Percentiles rank a stretch among this genome's conserved stretches.
Conservation (phyloP, 73 alveolate species). For the Effrenium voratum region DNA sequence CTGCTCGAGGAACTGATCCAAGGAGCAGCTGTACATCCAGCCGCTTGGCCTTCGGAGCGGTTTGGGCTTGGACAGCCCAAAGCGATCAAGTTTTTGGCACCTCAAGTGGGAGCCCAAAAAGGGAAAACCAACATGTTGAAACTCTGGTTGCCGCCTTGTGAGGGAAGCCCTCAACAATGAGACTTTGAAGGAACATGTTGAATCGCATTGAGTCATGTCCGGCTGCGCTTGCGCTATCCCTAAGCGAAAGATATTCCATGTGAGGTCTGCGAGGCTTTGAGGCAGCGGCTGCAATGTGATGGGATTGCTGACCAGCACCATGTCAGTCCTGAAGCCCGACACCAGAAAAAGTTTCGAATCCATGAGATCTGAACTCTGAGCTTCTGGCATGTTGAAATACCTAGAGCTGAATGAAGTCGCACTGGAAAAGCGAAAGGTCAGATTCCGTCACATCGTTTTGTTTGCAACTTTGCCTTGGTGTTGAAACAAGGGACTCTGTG, state of each 20-base stretch:
- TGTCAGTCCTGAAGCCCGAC: neutral
- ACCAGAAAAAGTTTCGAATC: neutral
- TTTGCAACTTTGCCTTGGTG: too few relatives aligned
- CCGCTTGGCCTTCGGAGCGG: slow-evolving; percentile 64
- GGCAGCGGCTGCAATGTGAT: slow-evolving; percentile 95
- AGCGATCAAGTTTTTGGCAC: too few relatives aligned
- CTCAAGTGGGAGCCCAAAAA: too few relatives aligned
- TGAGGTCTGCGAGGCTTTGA: neutral
- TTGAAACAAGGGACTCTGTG: too few relatives aligned
- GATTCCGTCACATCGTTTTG: too few relatives aligned
- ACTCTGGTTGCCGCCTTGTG: too few relatives aligned
- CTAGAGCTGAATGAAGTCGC: neutral
- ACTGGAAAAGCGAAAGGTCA: neutral
- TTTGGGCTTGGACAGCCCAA: too few relatives aligned
- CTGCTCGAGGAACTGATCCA: slow-evolving; percentile 98
- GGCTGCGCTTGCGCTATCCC: too few relatives aligned
- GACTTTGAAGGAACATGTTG: too few relatives aligned
- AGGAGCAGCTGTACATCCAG: slow-evolving; percentile 99
- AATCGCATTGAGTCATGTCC: too few relatives aligned
- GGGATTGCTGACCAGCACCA: slow-evolving; percentile 68
- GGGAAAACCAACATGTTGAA: too few relatives aligned
- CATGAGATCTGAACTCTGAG: neutral
- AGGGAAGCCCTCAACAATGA: too few relatives aligned
- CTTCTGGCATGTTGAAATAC: slow-evolving; percentile 56
- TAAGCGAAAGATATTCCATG: neutral